Base-by-base conservation (phyloP, 768 basidiomycete species). In the Russula dissimulans region DNA sequence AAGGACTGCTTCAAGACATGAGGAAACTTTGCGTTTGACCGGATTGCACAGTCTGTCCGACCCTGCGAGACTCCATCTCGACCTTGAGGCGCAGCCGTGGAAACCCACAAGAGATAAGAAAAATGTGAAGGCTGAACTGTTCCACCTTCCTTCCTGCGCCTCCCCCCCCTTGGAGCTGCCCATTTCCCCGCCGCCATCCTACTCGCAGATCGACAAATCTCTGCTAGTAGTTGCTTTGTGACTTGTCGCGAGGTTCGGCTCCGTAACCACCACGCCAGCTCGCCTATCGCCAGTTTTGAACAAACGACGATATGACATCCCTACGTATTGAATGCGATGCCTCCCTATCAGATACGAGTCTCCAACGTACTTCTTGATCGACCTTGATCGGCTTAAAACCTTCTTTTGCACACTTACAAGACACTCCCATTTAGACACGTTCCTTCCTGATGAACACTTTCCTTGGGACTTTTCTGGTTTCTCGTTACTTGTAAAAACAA, bases 61-160 rank as follows among this genome's bases (percentile, higher is more conserved):
- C 15, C 29, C 15, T 46, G 36, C 47, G 31, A 52, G 15, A 55
- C 14, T 8, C n/a, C 38, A 11, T 32, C 26, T 61, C 34, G 60
- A 64, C 51, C 45, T 61, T n/a, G 63, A 64, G 56, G 56, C 60
- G 17, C 63, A 64, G 51, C 32, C 41, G 3, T 53, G 56, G 43
- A 54, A 61, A 45, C 14, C 39, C 36, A 12, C 36, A 18, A n/a
- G 10, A 32, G 58, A 32, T 17, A 39, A 31, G 8, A 47, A 15
- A 34, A 42, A 17, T 36, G 41, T 9, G 17, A 57, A 57, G 14
- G 31, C 39, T 26, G 41, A 26, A 11, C 15, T 14, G 10, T 43
- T 1, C 4, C 14, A 36, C 12, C 3, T 32, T 12, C 54, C 22
- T 45, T 34, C 22, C 18, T n/a, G 1, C 43, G 17, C 22, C 29